These are phyloP conservation scores for Cercospora nicotianae DNA, from an alignment of 2,329 filamentous ascomycete species.

Conservation along the genomic window DNA sequence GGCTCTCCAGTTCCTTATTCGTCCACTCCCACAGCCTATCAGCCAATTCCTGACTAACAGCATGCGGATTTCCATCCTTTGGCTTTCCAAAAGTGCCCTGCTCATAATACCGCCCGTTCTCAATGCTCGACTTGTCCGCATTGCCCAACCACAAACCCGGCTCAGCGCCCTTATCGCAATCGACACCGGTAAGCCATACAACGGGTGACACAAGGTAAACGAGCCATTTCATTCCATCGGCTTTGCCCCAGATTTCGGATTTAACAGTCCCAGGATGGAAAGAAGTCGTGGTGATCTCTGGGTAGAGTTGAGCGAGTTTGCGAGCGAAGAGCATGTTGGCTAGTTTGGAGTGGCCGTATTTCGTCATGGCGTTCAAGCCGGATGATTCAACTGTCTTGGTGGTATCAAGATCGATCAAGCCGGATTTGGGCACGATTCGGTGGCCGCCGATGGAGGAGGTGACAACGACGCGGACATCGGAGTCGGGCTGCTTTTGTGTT, in stretches of 20 bases:
- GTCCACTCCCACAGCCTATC: slow-evolving; percentile 37
- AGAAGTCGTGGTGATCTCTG: slow-evolving; percentile 45
- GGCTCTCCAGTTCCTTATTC: slow-evolving; percentile 29
- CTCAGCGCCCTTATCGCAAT: slow-evolving; percentile 26
- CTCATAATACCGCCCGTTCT: slow-evolving; percentile 34
- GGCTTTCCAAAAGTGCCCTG: slow-evolving; percentile 26
- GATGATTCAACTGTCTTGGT: slow-evolving; percentile 23
- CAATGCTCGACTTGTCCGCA: slow-evolving; percentile 24
- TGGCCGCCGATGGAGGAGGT: slow-evolving; percentile 22
- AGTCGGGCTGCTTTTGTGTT: slow-evolving; percentile 42
- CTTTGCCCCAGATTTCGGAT: slow-evolving; percentile 43
- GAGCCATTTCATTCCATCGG: slow-evolving; percentile 15
- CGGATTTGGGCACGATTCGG: not conserved
- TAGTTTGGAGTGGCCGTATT: slow-evolving; percentile 52
- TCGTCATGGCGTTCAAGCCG: slow-evolving; percentile 11
- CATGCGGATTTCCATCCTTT: slow-evolving; percentile 13
- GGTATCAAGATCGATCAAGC: slow-evolving; percentile 11
- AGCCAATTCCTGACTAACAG: slow-evolving; percentile 25
- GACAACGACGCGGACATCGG: slow-evolving; percentile 49
- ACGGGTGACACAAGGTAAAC: not conserved
- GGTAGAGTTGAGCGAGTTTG: slow-evolving; percentile 47
- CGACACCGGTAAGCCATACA: slow-evolving; percentile 12
- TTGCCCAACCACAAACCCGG: slow-evolving; percentile 34
- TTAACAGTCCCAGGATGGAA: slow-evolving; percentile 54
- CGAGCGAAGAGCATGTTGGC: slow-evolving; percentile 51